Evolutionary conservation across 352 stramenopile species (phyloP).

Genomic region (Phytophthora hibernalis): DNA sequence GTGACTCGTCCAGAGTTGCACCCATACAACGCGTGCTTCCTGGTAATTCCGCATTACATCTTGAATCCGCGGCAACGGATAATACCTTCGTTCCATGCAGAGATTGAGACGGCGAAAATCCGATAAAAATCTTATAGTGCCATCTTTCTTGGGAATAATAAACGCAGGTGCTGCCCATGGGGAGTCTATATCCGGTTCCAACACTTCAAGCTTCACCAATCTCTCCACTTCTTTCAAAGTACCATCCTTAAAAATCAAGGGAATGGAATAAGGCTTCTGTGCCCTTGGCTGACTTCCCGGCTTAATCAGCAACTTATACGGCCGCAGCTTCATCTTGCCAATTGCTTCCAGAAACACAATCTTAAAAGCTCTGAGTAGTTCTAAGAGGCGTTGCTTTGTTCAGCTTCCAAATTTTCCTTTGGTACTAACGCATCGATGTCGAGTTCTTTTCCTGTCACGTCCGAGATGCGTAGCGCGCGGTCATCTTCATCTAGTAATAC

Average conservation of each 20-base stretch:
- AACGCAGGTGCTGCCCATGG: conserved; percentile 6
- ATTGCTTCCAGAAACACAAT: neutral
- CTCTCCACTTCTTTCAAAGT: neutral
- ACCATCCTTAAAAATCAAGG: neutral
- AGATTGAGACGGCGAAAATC: conserved; percentile 8
- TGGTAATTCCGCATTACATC: conserved; percentile 7
- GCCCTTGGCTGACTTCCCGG: neutral
- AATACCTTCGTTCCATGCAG: neutral
- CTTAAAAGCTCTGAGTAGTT: neutral
- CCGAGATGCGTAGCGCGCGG: neutral
- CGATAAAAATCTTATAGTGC: neutral
- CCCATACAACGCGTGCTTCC: too few species aligned
- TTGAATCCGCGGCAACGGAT: conserved; percentile 1
- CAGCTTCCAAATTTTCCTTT: neutral
- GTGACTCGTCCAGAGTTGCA: too few species aligned
- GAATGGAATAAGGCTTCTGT: neutral
- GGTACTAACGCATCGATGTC: neutral
- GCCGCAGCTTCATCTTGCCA: neutral
- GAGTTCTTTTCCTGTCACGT: conserved; percentile 3
- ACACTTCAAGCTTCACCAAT: neutral
- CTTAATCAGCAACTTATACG: neutral
- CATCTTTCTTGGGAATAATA: conserved; percentile 21
- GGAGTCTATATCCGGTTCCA: neutral
- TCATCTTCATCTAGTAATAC: neutral
- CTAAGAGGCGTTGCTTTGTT: neutral